phyloP scores from a whole-genome alignment of 2,329 filamentous ascomycete genomes.

The Fusarium albidum region DNA sequence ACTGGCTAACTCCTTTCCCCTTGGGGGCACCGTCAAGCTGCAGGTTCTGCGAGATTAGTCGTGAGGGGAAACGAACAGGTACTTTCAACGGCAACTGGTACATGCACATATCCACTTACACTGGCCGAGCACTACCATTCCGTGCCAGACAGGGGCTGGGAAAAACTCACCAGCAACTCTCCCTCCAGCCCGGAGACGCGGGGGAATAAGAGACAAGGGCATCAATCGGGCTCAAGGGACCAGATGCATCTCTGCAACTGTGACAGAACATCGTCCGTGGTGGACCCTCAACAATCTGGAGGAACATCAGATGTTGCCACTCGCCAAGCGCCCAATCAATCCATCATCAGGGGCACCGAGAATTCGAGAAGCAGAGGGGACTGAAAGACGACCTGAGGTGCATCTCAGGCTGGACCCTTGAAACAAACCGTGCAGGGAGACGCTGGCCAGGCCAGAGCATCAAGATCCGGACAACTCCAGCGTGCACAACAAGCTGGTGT shows the following conservation, averaged over 20 bases:
- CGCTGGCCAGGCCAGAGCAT: constrained; percentile 8
- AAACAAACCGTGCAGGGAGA: constrained; percentile 18
- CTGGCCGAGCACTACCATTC: constrained; percentile 3
- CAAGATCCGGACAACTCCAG: constrained; percentile 10
- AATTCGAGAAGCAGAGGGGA: constrained; percentile 27
- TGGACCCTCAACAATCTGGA: constrained; percentile 34
- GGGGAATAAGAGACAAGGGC: constrained; percentile 2
- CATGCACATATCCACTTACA: constrained; percentile 4
- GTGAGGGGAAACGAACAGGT: constrained; percentile 27
- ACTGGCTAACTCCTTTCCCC: constrained; percentile 5
- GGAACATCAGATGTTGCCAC: constrained; percentile 27
- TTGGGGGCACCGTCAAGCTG: constrained; percentile 10
- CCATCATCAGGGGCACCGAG: constrained; percentile 3
- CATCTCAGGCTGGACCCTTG: constrained; percentile 26
- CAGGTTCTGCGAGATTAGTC: constrained; percentile 12
- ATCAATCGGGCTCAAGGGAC: constrained; percentile 28
- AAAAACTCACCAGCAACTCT: constrained; percentile 12
- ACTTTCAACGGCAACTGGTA: constrained; percentile 4
- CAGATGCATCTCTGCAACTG: constrained; percentile 19
- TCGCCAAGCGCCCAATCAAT: constrained; percentile 28
- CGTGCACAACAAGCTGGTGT: not conserved
- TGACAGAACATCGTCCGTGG: constrained; percentile 22
- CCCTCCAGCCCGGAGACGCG: constrained; percentile 24
- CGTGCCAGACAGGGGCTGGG: constrained; percentile 1
- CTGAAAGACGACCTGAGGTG: constrained; percentile 16